Percentiles rank a stretch among this genome's conserved stretches.
These are phyloP conservation scores for Sugiyamaella qingdaonensis DNA, from an alignment of 805 yeast species.

Conservation along the genomic window DNA sequence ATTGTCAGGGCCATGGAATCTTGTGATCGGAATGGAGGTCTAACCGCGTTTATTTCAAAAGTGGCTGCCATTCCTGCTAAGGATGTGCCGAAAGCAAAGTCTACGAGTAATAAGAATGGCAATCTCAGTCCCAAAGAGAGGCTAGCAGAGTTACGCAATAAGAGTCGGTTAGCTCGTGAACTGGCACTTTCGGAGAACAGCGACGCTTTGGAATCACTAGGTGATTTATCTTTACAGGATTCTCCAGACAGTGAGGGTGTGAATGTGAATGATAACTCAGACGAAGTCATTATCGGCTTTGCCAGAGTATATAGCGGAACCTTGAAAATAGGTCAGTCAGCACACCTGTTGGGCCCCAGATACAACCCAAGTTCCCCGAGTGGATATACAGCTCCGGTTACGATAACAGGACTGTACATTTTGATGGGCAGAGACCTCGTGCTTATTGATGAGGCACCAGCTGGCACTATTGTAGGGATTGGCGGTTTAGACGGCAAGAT, in stretches of 20 bases:
- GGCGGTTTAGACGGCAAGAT: slow-evolving; percentile 83
- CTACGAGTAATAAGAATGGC: slow-evolving; percentile 28
- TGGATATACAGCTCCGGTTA: slow-evolving; percentile 53
- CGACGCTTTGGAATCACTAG: slow-evolving; percentile 19
- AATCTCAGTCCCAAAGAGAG: slow-evolving; percentile 6
- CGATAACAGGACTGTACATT: slow-evolving; percentile 65
- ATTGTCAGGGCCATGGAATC: slow-evolving; percentile 53
- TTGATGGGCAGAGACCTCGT: slow-evolving; percentile 92
- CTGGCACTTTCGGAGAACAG: slow-evolving; percentile 17
- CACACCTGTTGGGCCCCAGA: slow-evolving; percentile 80
- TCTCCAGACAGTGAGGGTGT: slow-evolving; percentile 26
- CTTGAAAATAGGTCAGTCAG: slow-evolving; percentile 64
- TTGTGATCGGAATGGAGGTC: slow-evolving; percentile 67
- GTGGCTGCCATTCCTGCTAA: slow-evolving; percentile 79
- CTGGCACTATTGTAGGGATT: slow-evolving; percentile 93
- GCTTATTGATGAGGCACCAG: slow-evolving; percentile 74
- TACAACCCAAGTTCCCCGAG: slow-evolving; percentile 63
- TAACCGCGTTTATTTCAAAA: slow-evolving; percentile 80
- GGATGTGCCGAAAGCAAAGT: slow-evolving; percentile 60
- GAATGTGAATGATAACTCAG: slow-evolving; percentile 41
- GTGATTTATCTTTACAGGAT: slow-evolving; percentile 44
- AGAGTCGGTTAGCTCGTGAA: slow-evolving; percentile 23
- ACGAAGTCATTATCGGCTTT: slow-evolving; percentile 78
- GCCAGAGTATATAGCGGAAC: slow-evolving; percentile 88
- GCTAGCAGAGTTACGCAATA: slow-evolving; percentile 23